These are phyloP conservation scores for Plasmopara viticola DNA, from an alignment of 352 stramenopile species.

Conservation along the genomic window DNA sequence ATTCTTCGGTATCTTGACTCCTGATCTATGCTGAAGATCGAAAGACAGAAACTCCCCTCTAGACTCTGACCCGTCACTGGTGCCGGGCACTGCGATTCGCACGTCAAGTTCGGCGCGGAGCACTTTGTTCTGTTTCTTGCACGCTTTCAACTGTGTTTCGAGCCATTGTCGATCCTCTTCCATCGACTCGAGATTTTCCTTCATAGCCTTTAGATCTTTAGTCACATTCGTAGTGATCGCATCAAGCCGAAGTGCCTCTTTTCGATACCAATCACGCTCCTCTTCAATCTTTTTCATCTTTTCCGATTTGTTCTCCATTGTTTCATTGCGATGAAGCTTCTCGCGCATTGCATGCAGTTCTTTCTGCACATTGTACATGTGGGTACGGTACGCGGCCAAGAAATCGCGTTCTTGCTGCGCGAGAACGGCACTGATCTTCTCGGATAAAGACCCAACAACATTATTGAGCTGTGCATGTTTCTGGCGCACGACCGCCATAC, in stretches of 20 bases:
- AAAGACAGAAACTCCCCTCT: conserved; percentile 31
- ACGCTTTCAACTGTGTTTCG: conserved; percentile 90
- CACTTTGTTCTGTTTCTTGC: conserved; percentile 93
- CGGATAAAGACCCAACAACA: conserved; percentile 75
- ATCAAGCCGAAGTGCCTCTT: conserved; percentile 87
- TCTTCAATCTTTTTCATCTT: conserved; percentile 92
- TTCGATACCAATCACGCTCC: conserved; percentile 92
- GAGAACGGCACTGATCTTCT: conserved; percentile 88
- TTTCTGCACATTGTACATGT: conserved; percentile 95
- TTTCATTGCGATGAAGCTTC: conserved; percentile 87
- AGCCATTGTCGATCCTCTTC: conserved; percentile 90
- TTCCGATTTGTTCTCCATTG: conserved; percentile 77
- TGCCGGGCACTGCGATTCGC: conserved; percentile 30
- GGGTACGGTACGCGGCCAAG: conserved; percentile 87
- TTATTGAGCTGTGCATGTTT: conserved; percentile 75
- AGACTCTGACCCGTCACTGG: conserved; percentile 21
- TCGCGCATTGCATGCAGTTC: conserved; percentile 89
- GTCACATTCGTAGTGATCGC: conserved; percentile 88
- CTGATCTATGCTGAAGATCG: conserved; percentile 16
- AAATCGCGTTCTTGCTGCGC: conserved; percentile 91
- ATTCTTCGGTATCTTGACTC: conserved; percentile 9
- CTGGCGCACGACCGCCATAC: conserved; percentile 73
- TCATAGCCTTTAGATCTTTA: conserved; percentile 90
- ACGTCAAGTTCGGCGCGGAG: conserved; percentile 76
- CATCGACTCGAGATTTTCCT: conserved; percentile 86